phyloP scores from a whole-genome alignment of 164 flowering plant species.

The Dillenia suffruticosa region DNA sequence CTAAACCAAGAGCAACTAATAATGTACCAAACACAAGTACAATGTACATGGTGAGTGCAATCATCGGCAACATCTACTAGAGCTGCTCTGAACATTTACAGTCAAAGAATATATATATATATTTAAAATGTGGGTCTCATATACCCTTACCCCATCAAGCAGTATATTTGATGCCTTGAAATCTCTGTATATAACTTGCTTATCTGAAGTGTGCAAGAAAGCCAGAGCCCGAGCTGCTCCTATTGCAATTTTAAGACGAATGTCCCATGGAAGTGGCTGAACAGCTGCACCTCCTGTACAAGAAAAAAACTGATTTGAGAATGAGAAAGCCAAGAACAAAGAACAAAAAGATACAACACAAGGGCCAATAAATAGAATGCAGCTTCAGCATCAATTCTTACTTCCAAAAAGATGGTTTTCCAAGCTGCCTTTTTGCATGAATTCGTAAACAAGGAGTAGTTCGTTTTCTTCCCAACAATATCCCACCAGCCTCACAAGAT shows the following conservation, averaged over 20 bases:
- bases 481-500: conserved; percentile 79
- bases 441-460: conserved; percentile 77
- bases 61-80: no score
- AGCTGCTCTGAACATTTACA: no score
- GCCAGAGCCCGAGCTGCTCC: conserved; percentile 86
- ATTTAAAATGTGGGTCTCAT: not conserved
- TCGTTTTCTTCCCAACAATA: conserved; percentile 74
- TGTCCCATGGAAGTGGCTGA: conserved; percentile 74
- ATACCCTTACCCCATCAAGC: conserved; percentile 63
- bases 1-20: no score
- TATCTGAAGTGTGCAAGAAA: conserved; percentile 73
- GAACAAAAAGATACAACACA: not conserved
- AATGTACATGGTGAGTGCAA: no score
- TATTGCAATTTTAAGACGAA: conserved; percentile 63
- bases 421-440: conserved; percentile 82
- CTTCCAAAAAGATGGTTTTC: conserved; percentile 90
- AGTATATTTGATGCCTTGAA: conserved; percentile 88
- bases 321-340: not conserved
- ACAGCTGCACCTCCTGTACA: conserved; percentile 52
- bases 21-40: no score
- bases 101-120: not conserved
- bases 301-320: conserved; percentile 1
- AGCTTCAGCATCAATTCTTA: conserved; percentile 26
- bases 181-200: conserved; percentile 73
- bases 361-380: not conserved